Evolutionary conservation across 306 rosid species (phyloP).

Genomic region (Fagus crenata): DNA sequence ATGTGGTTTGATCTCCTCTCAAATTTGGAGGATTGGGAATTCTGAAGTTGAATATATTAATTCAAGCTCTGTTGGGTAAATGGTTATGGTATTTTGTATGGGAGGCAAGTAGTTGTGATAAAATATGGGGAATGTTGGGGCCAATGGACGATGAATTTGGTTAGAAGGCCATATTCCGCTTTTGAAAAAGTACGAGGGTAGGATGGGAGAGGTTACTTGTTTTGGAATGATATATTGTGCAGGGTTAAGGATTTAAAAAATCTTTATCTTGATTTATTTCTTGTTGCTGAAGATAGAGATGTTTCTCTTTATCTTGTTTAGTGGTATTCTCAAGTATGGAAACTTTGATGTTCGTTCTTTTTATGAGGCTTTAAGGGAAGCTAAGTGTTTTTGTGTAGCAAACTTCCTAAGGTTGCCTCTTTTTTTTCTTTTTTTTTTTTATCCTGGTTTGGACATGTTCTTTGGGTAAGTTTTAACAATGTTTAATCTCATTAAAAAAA

Average conservation of each 20-base stretch:
- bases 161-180: neutral
- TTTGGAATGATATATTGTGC: too few species aligned
- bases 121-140: neutral
- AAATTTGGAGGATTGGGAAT: neutral
- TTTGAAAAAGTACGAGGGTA: neutral
- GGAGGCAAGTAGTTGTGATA: neutral
- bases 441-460: too few species aligned
- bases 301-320: neutral
- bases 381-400: too few species aligned
- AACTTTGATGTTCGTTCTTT: neutral
- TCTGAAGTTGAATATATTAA: neutral
- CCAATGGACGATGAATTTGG: neutral
- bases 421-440: too few species aligned
- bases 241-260: too few species aligned
- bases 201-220: neutral
- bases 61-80: neutral
- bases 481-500: too few species aligned
- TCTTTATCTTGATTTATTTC: neutral
- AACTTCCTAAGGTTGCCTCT: too few species aligned
- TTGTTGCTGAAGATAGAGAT: neutral
- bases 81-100: neutral
- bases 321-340: neutral
- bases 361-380: neutral
- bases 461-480: too few species aligned
- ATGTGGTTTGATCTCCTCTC: neutral